These are phyloP conservation scores for Wickerhamiella occidentalis DNA, from an alignment of 805 yeast species.

Conservation along the genomic window DNA sequence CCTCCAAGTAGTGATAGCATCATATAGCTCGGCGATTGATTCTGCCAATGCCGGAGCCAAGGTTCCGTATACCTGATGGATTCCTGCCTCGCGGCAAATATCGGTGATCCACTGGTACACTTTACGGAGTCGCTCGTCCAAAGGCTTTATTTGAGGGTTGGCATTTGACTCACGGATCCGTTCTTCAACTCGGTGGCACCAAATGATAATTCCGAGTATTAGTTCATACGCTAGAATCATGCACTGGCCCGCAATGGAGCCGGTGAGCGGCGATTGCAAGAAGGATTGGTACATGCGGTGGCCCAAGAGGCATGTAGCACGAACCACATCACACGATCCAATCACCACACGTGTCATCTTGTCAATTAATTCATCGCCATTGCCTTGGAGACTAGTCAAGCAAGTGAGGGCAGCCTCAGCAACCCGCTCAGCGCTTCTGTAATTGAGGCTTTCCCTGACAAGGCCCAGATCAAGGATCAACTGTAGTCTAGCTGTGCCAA, in stretches of 20 bases:
- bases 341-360: conserved; percentile 17
- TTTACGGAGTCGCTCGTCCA: not conserved
- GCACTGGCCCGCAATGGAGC: conserved; percentile 18
- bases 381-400: not conserved
- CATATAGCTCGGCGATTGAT: conserved; percentile 22
- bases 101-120: conserved; percentile 17
- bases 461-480: conserved; percentile 10
- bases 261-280: conserved; percentile 19
- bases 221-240: conserved; percentile 22
- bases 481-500: conserved; percentile 10
- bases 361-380: conserved; percentile 8
- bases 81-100: conserved; percentile 17
- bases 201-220: conserved; percentile 22
- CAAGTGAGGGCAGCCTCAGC: conserved; percentile 15
- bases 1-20: conserved; percentile 23
- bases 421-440: conserved; percentile 11
- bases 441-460: conserved; percentile 11
- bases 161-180: conserved; percentile 12
- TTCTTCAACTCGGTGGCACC: conserved; percentile 24
- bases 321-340: conserved; percentile 22
- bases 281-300: conserved; percentile 19
- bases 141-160: conserved; percentile 4
- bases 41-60: conserved; percentile 22
- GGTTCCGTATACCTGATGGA: conserved; percentile 18
- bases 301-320: conserved; percentile 21